Conservation (phyloP, 225 moss, liverwort and hornwort species). For the Pleurozium schreberi region DNA sequence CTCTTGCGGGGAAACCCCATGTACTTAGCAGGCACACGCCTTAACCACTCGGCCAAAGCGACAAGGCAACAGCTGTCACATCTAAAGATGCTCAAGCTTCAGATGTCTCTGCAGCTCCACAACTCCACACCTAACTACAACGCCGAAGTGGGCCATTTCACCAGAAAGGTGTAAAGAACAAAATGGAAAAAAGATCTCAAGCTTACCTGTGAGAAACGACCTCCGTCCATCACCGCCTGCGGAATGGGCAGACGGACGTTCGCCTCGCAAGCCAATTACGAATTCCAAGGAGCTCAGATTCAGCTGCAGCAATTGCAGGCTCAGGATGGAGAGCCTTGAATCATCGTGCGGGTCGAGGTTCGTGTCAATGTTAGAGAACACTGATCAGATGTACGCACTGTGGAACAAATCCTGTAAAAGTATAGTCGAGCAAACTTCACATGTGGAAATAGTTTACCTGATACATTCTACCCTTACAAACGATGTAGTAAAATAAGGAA, state of each 20-base stretch:
- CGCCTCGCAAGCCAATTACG: background rate
- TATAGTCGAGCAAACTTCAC: rapidly evolving
- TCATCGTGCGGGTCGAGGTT: too few relatives aligned
- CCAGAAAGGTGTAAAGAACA: background rate
- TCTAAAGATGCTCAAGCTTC: rapidly evolving
- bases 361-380: background rate
- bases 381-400: too few relatives aligned
- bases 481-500: background rate
- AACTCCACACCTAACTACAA: background rate
- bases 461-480: background rate
- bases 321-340: too few relatives aligned
- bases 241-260: background rate
- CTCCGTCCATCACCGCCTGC: background rate
- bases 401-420: background rate
- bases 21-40: conserved; percentile 43
- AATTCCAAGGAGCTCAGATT: background rate
- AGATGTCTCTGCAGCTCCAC: rapidly evolving
- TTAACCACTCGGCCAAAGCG: conserved; percentile 33
- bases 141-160: too few relatives aligned
- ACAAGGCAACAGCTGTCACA: background rate
- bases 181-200: too few relatives aligned
- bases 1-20: conserved; percentile 33
- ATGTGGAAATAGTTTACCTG: background rate
- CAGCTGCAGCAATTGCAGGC: background rate
- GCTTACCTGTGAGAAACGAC: background rate